Evolutionary conservation across 2,329 filamentous ascomycete species (phyloP).

Genomic region (Paracamarosporium sp.): DNA sequence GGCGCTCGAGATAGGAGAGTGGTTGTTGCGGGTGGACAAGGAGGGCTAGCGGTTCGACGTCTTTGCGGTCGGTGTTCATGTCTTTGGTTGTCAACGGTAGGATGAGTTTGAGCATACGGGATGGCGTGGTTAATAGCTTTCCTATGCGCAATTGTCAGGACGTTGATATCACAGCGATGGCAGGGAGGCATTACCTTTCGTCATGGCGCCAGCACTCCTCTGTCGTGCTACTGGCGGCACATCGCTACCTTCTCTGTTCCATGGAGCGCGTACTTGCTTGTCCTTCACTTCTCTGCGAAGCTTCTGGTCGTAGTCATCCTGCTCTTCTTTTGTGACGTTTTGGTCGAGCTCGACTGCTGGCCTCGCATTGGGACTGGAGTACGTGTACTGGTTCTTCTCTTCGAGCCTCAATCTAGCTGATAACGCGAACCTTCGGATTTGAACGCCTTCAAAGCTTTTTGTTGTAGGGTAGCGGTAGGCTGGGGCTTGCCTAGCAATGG

Average conservation of each 20-base stretch:
- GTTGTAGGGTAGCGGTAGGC: not conserved
- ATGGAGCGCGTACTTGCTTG: slow-evolving; percentile 67
- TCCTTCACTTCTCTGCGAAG: slow-evolving; percentile 57
- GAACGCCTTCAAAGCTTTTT: not conserved
- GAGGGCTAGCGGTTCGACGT: slow-evolving; percentile 83
- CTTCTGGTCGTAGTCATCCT: slow-evolving; percentile 51
- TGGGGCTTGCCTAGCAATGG: slow-evolving; percentile 10
- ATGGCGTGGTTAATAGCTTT: slow-evolving; percentile 81
- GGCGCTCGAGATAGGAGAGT: slow-evolving; percentile 84
- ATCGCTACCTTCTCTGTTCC: slow-evolving; percentile 69
- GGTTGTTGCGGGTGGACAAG: slow-evolving; percentile 90
- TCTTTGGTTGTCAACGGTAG: slow-evolving; percentile 73
- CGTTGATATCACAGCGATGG: not conserved
- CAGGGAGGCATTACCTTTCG: slow-evolving; percentile 59
- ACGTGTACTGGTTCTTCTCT: slow-evolving; percentile 24
- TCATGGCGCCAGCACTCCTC: slow-evolving; percentile 65
- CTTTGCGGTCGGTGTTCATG: slow-evolving; percentile 66
- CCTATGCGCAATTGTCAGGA: slow-evolving; percentile 53
- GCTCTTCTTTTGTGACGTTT: slow-evolving; percentile 53
- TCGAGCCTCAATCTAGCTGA: slow-evolving; percentile 15
- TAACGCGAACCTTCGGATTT: slow-evolving; percentile 21
- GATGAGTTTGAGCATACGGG: slow-evolving; percentile 79
- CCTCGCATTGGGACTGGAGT: slow-evolving; percentile 41
- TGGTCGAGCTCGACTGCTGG: slow-evolving; percentile 52
- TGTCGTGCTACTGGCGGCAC: slow-evolving; percentile 61